Conservation (phyloP, 2,329 filamentous ascomycete species). For the Parastagonospora avenae region DNA sequence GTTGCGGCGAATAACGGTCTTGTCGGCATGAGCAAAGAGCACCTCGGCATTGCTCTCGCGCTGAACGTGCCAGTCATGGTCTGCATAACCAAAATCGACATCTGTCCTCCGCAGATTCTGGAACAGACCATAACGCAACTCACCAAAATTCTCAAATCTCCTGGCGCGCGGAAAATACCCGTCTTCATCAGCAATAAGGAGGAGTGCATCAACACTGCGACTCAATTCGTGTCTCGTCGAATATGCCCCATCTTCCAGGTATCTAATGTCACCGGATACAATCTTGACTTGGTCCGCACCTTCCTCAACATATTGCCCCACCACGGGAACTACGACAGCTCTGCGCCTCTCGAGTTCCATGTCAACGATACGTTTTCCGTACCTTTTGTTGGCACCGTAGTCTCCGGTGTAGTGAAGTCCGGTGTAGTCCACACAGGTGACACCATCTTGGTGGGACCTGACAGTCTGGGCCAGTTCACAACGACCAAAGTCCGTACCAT, state of each 20-base stretch:
- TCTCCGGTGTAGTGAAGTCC: conserved; percentile 86
- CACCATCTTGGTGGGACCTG: conserved; percentile 83
- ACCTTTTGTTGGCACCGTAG: conserved; percentile 93
- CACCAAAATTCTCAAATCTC: conserved; percentile 90
- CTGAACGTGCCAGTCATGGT: conserved; percentile 98
- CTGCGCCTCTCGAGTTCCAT: conserved; percentile 87
- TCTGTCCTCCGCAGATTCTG: conserved; percentile 93
- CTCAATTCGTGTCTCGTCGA: conserved; percentile 91
- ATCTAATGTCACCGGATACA: conserved; percentile 94
- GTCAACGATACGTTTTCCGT: conserved; percentile 98
- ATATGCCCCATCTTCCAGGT: conserved; percentile 98
- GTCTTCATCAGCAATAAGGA: conserved; percentile 92
- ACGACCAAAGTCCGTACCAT: conserved; percentile 89
- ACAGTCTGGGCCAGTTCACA: conserved; percentile 86
- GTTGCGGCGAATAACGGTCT: conserved; percentile 97
- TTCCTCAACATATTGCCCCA: conserved; percentile 96
- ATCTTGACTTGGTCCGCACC: conserved; percentile 84
- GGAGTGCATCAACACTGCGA: conserved; percentile 92
- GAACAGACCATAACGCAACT: conserved; percentile 92
- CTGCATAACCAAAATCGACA: conserved; percentile 96
- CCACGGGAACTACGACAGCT: conserved; percentile 87
- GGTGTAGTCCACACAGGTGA: conserved; percentile 90
- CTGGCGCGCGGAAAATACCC: conserved; percentile 91
- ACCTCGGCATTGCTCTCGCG: conserved; percentile 90
- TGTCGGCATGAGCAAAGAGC: conserved; percentile 98